Conservation (phyloP, 2,329 filamentous ascomycete species). For the Alternaria tenuissima region DNA sequence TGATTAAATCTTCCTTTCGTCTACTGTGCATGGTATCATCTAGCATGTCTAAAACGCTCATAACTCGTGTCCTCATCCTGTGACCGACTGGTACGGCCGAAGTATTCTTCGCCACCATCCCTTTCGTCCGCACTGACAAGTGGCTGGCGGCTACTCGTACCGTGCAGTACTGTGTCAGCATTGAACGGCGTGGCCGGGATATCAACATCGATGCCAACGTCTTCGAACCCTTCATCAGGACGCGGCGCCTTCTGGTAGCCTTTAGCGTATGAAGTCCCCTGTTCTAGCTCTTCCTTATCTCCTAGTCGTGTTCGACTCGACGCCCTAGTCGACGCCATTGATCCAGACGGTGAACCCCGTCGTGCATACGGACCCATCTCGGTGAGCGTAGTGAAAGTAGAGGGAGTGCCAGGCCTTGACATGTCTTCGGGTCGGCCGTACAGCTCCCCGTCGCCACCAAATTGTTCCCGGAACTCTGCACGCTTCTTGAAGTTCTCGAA, state of each 20-base stretch:
- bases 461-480: slow-evolving; percentile 84
- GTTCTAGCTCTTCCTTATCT: slow-evolving; percentile 25
- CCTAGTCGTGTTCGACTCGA: slow-evolving; percentile 35
- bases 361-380: slow-evolving; percentile 27
- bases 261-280: slow-evolving; percentile 35
- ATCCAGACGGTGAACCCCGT: slow-evolving; percentile 17
- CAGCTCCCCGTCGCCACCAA: slow-evolving; percentile 72
- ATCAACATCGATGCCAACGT: slow-evolving; percentile 30
- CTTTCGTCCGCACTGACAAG: slow-evolving; percentile 21
- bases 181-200: slow-evolving; percentile 35
- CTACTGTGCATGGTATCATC: background rate
- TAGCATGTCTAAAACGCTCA: slow-evolving; percentile 19
- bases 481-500: slow-evolving; percentile 92
- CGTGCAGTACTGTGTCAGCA: slow-evolving; percentile 29
- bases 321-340: slow-evolving; percentile 23
- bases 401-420: slow-evolving; percentile 40
- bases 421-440: slow-evolving; percentile 68
- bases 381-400: slow-evolving; percentile 39
- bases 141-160: slow-evolving; percentile 25
- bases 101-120: slow-evolving; percentile 18
- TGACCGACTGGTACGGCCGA: background rate
- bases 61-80: slow-evolving; percentile 31
- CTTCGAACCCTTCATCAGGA: slow-evolving; percentile 24
- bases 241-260: slow-evolving; percentile 36
- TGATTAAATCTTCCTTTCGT: background rate